Evolutionary conservation across 2,329 filamentous ascomycete genomes (phyloP).

Genomic region (Tolypocladium ophioglossoides): DNA sequence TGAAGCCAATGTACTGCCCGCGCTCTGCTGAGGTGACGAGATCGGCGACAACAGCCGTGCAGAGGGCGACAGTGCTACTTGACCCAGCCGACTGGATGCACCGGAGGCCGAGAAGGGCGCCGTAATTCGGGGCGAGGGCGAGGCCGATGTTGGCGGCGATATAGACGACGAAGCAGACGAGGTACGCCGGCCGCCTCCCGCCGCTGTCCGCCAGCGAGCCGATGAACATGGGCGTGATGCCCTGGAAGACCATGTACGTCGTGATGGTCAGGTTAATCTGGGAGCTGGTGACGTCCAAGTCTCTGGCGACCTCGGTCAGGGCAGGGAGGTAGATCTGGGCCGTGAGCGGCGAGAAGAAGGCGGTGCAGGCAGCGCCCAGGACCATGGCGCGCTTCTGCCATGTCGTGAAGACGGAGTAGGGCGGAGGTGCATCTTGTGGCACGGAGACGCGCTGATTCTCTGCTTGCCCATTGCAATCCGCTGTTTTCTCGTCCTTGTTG

Average conservation of each 20-base stretch:
- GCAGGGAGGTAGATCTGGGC: conserved; percentile 46
- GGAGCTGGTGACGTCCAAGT: conserved; percentile 30
- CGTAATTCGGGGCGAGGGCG: conserved; percentile 36
- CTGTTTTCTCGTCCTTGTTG: neutral
- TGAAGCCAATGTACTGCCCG: conserved; percentile 47
- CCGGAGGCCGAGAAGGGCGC: conserved; percentile 40
- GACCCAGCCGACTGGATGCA: conserved; percentile 48
- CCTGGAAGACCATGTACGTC: conserved; percentile 51
- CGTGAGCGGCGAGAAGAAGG: conserved; percentile 35
- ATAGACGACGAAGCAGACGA: conserved; percentile 42
- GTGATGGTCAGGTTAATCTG: conserved; percentile 42
- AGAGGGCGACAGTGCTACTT: conserved; percentile 48
- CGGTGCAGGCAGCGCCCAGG: conserved; percentile 24
- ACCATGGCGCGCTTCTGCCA: conserved; percentile 31
- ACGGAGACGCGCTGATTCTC: conserved; percentile 7
- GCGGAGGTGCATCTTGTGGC: conserved; percentile 5
- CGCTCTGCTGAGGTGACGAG: conserved; percentile 51
- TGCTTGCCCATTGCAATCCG: neutral
- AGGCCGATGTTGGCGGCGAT: conserved; percentile 43
- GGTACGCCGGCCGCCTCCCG: conserved; percentile 43
- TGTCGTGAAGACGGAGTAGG: conserved; percentile 27
- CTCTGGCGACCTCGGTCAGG: conserved; percentile 34
- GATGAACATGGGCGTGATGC: conserved; percentile 45
- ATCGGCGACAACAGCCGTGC: conserved; percentile 50
- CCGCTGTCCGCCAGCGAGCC: conserved; percentile 43